Conservation (phyloP, 495 filamentous ascomycete species). For the Penicillium egyptiacum region DNA sequence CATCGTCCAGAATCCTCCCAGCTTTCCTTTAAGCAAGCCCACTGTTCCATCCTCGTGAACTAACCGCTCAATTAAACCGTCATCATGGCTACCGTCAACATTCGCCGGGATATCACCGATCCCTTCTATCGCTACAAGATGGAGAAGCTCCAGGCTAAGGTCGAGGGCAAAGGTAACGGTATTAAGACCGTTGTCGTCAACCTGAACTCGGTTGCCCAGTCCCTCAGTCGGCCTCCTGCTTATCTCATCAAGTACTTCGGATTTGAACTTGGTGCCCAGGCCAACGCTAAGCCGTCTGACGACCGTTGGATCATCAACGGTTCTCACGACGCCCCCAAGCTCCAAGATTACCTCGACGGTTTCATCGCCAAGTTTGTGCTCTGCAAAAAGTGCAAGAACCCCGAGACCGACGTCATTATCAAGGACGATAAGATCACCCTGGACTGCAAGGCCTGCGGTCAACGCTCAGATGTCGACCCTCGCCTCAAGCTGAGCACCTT, state of each 20-base stretch:
- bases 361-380: slow-evolving; percentile 98
- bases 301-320: slow-evolving; percentile 99
- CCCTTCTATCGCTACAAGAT: slow-evolving; percentile 99
- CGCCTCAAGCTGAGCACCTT: slow-evolving; percentile 96
- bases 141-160: slow-evolving; percentile 97
- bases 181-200: slow-evolving; percentile 97
- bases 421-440: slow-evolving; percentile 87
- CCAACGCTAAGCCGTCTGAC: slow-evolving; percentile 93
- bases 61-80: slow-evolving; percentile 39
- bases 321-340: slow-evolving; percentile 90
- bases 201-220: slow-evolving; percentile 88
- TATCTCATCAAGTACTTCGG: slow-evolving; percentile 99
- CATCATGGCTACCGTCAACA: slow-evolving; percentile 90
- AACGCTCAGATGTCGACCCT: slow-evolving; percentile 84
- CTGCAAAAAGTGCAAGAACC: slow-evolving; percentile 99
- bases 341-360: slow-evolving; percentile 96
- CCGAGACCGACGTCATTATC: slow-evolving; percentile 92
- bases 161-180: slow-evolving; percentile 98
- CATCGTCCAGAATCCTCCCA: slow-evolving; percentile 43
- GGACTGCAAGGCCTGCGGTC: slow-evolving; percentile 98
- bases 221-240: slow-evolving; percentile 85
- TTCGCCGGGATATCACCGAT: slow-evolving; percentile 97
- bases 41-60: slow-evolving; percentile 26
- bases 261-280: slow-evolving; percentile 97
- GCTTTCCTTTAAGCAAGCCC: slow-evolving; percentile 32